phyloP scores from a whole-genome alignment of 768 basidiomycete species.

The Chlorophyllum brunneum region DNA sequence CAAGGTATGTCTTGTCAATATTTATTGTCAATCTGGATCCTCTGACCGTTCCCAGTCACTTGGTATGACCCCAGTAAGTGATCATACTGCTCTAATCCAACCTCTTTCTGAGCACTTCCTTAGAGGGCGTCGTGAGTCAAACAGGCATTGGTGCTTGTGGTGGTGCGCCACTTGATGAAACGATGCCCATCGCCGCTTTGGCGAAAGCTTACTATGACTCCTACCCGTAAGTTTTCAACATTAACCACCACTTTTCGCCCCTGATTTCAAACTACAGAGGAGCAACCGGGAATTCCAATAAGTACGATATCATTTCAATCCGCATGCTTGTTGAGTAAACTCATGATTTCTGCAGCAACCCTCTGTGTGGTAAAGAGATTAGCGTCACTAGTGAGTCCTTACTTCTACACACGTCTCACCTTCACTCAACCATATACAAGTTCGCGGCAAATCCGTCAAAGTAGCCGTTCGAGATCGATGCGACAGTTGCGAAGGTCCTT shows the following conservation, averaged over 20 bases:
- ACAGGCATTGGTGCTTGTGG: conserved; percentile 3
- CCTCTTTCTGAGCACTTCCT: not conserved
- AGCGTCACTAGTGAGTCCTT: not conserved
- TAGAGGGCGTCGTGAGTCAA: not conserved
- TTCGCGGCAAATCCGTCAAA: not conserved
- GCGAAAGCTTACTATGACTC: not conserved
- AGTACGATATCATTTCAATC: not conserved
- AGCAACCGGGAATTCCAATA: not conserved
- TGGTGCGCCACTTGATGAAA: not conserved
- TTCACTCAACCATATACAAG: not conserved
- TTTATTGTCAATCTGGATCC: too few species aligned
- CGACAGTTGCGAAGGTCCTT: not conserved
- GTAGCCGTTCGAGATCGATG: not conserved
- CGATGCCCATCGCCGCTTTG: conserved; percentile 2
- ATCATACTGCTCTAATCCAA: not conserved
- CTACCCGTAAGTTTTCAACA: not conserved
- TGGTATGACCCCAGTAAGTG: conserved; percentile 4
- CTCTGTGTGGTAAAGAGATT: conserved; percentile 3
- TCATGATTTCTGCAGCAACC: not conserved
- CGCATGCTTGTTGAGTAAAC: not conserved
- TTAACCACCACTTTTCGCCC: not conserved
- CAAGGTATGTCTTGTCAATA: not conserved
- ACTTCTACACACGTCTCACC: not conserved
- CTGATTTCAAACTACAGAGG: not conserved
- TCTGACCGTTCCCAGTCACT: not conserved